A percentile compares a stretch with the other conserved stretches of the same genome.
These are phyloP conservation scores for Staphylotrichum tortipilum DNA, from an alignment of 495 filamentous ascomycete genomes.

Conservation along the genomic window DNA sequence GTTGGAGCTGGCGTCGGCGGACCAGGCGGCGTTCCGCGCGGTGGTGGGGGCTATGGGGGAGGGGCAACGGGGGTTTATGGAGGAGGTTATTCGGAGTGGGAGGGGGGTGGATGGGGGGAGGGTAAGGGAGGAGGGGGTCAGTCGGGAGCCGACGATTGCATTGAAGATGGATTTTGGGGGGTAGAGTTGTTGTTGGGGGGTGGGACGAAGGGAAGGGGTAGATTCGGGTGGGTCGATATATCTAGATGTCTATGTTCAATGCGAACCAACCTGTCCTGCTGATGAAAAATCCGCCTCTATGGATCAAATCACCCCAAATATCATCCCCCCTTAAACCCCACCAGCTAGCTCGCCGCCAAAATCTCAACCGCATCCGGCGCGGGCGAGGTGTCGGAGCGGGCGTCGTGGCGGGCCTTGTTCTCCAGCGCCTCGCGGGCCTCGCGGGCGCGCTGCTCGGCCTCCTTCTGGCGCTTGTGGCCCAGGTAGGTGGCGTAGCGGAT, in stretches of 20 bases:
- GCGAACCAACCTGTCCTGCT: too few species aligned
- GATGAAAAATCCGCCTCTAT: too few species aligned
- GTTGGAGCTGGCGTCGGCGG: conserved; percentile 68
- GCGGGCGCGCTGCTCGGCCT: conserved; percentile 26
- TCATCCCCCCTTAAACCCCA: not conserved
- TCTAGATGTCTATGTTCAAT: too few species aligned
- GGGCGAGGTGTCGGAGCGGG: conserved; percentile 29
- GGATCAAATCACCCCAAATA: too few species aligned
- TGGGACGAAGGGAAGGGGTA: not conserved
- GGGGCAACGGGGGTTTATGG: conserved; percentile 66
- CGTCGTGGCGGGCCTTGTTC: conserved; percentile 25
- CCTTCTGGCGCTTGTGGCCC: conserved; percentile 33
- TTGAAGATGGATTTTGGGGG: conserved; percentile 83
- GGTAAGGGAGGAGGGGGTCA: conserved; percentile 25
- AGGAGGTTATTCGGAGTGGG: conserved; percentile 67
- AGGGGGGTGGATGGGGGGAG: conserved; percentile 18
- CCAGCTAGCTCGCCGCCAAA: conserved; percentile 33
- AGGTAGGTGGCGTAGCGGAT: conserved; percentile 42
- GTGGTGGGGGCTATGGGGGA: conserved; percentile 65
- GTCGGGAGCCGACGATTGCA: conserved; percentile 80
- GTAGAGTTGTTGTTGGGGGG: not conserved
- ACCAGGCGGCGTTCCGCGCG: conserved; percentile 63
- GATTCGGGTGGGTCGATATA: too few species aligned
- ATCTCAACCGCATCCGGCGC: conserved; percentile 39
- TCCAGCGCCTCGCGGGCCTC: conserved; percentile 25